Conservation (phyloP, 2,329 filamentous ascomycete genomes). For the Fusarium sp. region DNA sequence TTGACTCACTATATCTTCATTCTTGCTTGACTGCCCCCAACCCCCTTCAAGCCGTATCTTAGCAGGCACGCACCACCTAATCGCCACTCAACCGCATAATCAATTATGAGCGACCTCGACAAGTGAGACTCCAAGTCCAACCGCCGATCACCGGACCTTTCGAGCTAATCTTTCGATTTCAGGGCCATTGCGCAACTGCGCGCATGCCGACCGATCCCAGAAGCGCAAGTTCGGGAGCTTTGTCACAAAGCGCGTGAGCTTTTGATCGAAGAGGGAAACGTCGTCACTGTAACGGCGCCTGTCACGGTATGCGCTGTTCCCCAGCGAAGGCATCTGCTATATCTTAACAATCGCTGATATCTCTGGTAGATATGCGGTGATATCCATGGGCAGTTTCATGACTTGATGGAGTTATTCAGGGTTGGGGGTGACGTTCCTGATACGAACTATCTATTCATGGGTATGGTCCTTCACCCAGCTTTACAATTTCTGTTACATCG, state of each 20-base stretch:
- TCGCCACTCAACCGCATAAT: constrained; percentile 42
- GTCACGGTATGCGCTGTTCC: constrained; percentile 75
- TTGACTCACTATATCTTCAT: constrained; percentile 43
- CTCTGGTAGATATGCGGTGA: constrained; percentile 84
- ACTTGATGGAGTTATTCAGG: constrained; percentile 95
- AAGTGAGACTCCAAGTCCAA: constrained; percentile 65
- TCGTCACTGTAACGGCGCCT: constrained; percentile 92
- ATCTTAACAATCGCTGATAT: constrained; percentile 21
- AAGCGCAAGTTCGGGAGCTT: constrained; percentile 93
- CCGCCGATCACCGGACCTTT: constrained; percentile 7
- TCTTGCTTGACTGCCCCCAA: constrained; percentile 12
- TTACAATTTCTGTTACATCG: background rate
- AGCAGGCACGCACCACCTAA: constrained; percentile 40
- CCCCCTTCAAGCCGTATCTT: constrained; percentile 15
- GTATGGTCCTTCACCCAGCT: constrained; percentile 55
- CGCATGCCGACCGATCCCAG: constrained; percentile 94
- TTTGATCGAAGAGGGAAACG: constrained; percentile 96
- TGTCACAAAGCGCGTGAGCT: constrained; percentile 98
- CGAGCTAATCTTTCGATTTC: constrained; percentile 21
- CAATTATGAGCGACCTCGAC: constrained; percentile 90
- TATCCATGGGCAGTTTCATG: constrained; percentile 96
- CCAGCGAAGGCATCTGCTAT: background rate
- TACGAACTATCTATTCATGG: constrained; percentile 98
- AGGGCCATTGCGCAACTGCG: constrained; percentile 96
- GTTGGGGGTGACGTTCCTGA: constrained; percentile 94